Conservation (phyloP, 176 grass and related monocot species). For the Saccharum spontaneum region DNA sequence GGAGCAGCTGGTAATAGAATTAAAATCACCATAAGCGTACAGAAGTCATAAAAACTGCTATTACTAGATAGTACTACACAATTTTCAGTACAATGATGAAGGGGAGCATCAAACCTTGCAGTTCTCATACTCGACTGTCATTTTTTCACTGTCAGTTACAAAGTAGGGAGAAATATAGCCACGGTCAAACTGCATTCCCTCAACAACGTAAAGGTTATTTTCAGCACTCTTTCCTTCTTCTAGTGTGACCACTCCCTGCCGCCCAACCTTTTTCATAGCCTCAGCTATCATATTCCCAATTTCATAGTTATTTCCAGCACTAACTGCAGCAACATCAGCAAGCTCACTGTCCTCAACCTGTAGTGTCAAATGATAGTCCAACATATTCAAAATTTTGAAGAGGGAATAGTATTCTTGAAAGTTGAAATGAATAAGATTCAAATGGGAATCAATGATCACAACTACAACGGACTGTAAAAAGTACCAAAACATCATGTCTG, state of each 20-base stretch:
- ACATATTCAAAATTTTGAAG: background rate
- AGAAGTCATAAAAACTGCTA: background rate
- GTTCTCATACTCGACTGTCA: constrained; percentile 69
- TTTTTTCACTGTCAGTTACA: constrained; percentile 78
- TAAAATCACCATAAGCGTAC: background rate
- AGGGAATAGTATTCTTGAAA: background rate
- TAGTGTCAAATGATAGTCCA: background rate
- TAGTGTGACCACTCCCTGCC: constrained; percentile 64
- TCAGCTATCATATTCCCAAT: constrained; percentile 73
- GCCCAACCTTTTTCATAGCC: constrained; percentile 66
- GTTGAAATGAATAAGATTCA: background rate
- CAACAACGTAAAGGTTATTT: constrained; percentile 60
- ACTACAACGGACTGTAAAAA: background rate
- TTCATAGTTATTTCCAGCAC: constrained; percentile 63
- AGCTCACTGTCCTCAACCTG: constrained; percentile 72
- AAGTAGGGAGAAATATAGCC: constrained; percentile 85
- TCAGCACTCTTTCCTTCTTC: constrained; percentile 71
- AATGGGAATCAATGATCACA: background rate
- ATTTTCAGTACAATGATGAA: background rate
- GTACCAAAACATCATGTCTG: background rate
- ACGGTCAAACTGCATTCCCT: constrained; percentile 76
- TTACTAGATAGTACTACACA: background rate
- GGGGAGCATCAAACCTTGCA: constrained; percentile 54
- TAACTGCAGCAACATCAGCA: constrained; percentile 64
- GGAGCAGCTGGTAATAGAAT: constrained; percentile 48